Percentiles rank a stretch among this genome's conserved stretches.
Evolutionary conservation across 805 yeast species (phyloP).

Genomic region (Ogataea ramenticola): DNA sequence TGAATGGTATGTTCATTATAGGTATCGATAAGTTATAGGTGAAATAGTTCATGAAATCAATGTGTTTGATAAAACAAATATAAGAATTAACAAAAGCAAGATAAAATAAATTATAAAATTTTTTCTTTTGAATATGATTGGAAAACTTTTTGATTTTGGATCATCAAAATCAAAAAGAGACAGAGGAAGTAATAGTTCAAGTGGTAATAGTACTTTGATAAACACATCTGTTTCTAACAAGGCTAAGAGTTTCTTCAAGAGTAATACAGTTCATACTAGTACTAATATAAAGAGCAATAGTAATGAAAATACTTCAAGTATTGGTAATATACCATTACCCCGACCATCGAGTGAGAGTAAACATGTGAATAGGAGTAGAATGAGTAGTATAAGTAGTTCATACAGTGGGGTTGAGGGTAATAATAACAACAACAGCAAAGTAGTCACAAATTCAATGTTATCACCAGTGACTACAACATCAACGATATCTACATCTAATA

Average conservation of each 20-base stretch:
- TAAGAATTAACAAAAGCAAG: too few species aligned
- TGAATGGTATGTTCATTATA: too few species aligned
- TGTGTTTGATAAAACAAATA: too few species aligned
- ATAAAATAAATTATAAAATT: too few species aligned
- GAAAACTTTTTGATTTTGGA: not conserved
- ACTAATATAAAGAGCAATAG: not conserved
- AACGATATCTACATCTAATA: not conserved
- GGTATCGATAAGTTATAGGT: too few species aligned
- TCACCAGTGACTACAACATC: too few species aligned
- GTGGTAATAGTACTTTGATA: too few species aligned
- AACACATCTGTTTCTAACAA: too few species aligned
- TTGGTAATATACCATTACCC: not conserved
- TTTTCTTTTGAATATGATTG: too few species aligned
- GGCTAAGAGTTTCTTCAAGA: too few species aligned
- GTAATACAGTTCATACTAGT: not conserved
- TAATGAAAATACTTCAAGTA: not conserved
- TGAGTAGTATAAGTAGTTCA: not conserved
- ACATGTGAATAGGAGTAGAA: not conserved
- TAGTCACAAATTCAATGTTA: too few species aligned
- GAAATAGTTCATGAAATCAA: too few species aligned
- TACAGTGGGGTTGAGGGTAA: not conserved
- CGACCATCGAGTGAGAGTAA: not conserved
- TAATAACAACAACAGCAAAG: not conserved
- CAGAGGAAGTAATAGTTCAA: not conserved
- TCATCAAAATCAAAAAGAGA: not conserved